Evolutionary conservation across 2,329 filamentous ascomycete species (phyloP).

Genomic region (Meredithiella fracta): DNA sequence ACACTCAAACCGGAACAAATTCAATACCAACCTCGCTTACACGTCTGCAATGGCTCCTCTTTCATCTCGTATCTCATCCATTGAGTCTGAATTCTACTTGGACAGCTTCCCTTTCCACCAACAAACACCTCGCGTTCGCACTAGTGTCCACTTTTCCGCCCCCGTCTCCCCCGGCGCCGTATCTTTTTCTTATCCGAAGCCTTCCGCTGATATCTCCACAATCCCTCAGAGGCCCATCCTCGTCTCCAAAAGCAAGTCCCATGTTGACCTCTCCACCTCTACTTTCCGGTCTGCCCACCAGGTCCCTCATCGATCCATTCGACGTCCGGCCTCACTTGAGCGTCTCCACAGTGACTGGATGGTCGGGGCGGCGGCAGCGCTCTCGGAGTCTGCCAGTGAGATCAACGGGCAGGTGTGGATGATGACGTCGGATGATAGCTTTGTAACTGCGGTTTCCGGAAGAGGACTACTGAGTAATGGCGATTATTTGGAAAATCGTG

Average conservation of each 20-base stretch:
- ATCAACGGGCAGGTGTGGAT: conserved; percentile 56
- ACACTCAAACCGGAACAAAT: conserved; percentile 41
- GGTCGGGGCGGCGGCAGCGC: conserved; percentile 43
- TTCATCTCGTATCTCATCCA: conserved; percentile 42
- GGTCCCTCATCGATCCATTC: not conserved
- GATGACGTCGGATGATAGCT: conserved; percentile 32
- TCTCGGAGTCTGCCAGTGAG: conserved; percentile 46
- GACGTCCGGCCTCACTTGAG: conserved; percentile 19
- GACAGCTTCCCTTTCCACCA: conserved; percentile 16
- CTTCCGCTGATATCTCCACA: conserved; percentile 25
- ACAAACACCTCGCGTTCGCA: conserved; percentile 28
- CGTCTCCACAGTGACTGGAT: conserved; percentile 46
- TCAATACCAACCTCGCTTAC: conserved; percentile 40
- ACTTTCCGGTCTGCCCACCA: not conserved
- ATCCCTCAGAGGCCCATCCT: conserved; percentile 15
- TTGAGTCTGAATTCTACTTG: conserved; percentile 22
- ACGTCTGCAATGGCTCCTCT: conserved; percentile 46
- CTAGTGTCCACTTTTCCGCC: conserved; percentile 22
- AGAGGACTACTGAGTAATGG: conserved; percentile 26
- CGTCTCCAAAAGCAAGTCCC: conserved; percentile 47
- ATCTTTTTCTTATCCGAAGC: not conserved
- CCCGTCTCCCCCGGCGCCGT: conserved; percentile 36
- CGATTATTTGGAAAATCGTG: conserved; percentile 26
- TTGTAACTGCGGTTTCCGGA: not conserved
- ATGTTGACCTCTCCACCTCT: conserved; percentile 27